phyloP scores from a whole-genome alignment of 2,329 filamentous ascomycete genomes.

The Beauveria varroae region DNA sequence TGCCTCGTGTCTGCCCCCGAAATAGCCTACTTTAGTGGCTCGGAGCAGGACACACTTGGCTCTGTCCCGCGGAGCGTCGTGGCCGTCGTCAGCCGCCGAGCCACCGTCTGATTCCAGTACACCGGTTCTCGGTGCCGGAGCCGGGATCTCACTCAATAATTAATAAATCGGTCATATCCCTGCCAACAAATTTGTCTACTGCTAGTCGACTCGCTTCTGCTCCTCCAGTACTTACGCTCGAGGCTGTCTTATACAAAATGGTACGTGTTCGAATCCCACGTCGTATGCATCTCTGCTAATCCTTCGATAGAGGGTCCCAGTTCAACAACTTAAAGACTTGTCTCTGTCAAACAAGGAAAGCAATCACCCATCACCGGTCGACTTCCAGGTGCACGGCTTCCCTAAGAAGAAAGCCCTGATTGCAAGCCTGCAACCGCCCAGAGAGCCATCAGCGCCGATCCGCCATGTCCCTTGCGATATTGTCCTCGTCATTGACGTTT shows the following conservation, averaged over 20 bases:
- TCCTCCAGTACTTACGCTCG: not conserved
- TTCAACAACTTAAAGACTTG: not conserved
- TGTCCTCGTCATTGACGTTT: slow-evolving; percentile 55
- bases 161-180: not conserved
- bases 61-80: not conserved
- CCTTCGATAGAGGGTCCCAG: not conserved
- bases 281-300: not conserved
- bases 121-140: not conserved
- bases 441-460: slow-evolving; percentile 20
- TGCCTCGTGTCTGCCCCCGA: slow-evolving; percentile 7
- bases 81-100: slow-evolving; percentile 9
- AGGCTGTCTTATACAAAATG: not conserved
- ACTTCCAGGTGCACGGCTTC: not conserved
- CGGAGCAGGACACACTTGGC: not conserved
- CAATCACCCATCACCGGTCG: not conserved
- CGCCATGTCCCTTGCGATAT: slow-evolving; percentile 49
- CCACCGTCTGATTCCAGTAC: slow-evolving; percentile 3
- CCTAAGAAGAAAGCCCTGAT: slow-evolving; percentile 26
- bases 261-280: not conserved
- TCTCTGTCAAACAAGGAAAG: not conserved
- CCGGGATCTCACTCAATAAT: not conserved
- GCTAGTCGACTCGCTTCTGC: not conserved
- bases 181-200: not conserved
- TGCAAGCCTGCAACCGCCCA: slow-evolving; percentile 39
- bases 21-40: not conserved